Evolutionary conservation across 2,329 filamentous ascomycete species (phyloP).

Genomic region (Aspergillus floridensis): DNA sequence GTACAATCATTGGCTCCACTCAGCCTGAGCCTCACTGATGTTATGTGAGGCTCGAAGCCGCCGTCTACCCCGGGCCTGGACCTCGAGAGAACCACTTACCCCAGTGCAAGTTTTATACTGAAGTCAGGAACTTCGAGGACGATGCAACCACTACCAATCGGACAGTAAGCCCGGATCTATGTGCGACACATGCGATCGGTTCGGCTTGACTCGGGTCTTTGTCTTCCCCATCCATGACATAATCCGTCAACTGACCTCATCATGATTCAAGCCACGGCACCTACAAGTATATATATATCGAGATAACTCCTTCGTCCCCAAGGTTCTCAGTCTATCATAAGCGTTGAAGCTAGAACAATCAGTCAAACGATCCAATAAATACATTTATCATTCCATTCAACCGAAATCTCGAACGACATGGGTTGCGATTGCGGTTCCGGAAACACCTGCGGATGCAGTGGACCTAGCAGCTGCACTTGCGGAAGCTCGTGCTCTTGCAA

Average conservation of each 20-base stretch:
- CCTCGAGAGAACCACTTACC: neutral
- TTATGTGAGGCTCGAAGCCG: neutral
- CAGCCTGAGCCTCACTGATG: neutral
- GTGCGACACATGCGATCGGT: neutral
- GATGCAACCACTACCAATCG: neutral
- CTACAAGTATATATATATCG: slow-evolving; percentile 12
- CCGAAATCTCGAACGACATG: slow-evolving; percentile 23
- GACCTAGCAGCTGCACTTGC: slow-evolving; percentile 34
- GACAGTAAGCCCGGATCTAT: neutral
- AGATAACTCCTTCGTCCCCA: neutral
- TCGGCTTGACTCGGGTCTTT: neutral
- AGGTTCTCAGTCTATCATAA: neutral
- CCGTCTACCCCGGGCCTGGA: neutral
- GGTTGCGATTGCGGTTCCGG: slow-evolving; percentile 36
- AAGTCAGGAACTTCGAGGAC: neutral
- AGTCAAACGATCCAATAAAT: neutral
- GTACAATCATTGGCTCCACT: too few species aligned
- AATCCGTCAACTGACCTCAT: slow-evolving; percentile 21
- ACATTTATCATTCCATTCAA: neutral
- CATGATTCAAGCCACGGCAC: slow-evolving; percentile 19
- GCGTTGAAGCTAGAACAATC: slow-evolving; percentile 1
- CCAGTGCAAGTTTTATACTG: neutral
- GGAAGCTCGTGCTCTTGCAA: slow-evolving; percentile 35
- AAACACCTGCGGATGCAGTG: slow-evolving; percentile 33
- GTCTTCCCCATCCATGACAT: neutral